Conservation (phyloP, 2,329 filamentous ascomycete species). For the Rhynchosporium secalis region DNA sequence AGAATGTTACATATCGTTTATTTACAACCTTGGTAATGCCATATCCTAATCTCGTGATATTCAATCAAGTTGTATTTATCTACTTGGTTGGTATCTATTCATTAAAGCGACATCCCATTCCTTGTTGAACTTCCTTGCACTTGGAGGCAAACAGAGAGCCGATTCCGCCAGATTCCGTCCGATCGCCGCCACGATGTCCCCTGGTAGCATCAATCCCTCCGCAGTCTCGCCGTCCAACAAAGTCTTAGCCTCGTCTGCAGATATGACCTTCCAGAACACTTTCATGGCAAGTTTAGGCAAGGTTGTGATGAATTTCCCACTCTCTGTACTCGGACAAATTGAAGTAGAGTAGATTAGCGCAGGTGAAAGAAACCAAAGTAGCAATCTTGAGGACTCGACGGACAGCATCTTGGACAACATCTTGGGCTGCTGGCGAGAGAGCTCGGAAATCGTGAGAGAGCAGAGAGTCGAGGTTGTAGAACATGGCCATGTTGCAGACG, state of each 20-base stretch:
- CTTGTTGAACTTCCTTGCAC: conserved; percentile 55
- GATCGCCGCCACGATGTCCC: conserved; percentile 50
- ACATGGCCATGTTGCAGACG: too few relatives aligned
- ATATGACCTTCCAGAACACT: conserved; percentile 32
- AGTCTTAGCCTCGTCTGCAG: conserved; percentile 18
- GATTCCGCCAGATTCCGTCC: conserved; percentile 43
- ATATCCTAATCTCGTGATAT: too few relatives aligned
- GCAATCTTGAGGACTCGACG: too few relatives aligned
- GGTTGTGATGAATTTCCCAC: neutral
- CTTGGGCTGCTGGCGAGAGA: too few relatives aligned
- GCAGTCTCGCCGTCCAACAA: conserved; percentile 39
- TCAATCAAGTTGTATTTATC: neutral
- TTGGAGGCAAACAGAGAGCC: conserved; percentile 53
- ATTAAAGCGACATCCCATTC: conserved; percentile 69
- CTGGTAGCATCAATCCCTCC: conserved; percentile 59
- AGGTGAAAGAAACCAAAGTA: too few relatives aligned
- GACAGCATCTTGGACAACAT: too few relatives aligned
- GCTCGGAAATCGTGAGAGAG: too few relatives aligned
- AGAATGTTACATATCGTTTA: too few relatives aligned
- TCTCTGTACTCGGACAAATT: too few relatives aligned
- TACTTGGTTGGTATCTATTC: conserved; percentile 48
- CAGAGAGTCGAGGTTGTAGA: too few relatives aligned
- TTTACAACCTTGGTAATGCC: too few relatives aligned
- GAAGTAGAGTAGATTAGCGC: too few relatives aligned
- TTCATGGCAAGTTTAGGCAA: conserved; percentile 32